A percentile compares a stretch with the other conserved stretches of the same genome.
phyloP scores from a whole-genome alignment of 2,329 filamentous ascomycete species.

The Calycina herbarum region DNA sequence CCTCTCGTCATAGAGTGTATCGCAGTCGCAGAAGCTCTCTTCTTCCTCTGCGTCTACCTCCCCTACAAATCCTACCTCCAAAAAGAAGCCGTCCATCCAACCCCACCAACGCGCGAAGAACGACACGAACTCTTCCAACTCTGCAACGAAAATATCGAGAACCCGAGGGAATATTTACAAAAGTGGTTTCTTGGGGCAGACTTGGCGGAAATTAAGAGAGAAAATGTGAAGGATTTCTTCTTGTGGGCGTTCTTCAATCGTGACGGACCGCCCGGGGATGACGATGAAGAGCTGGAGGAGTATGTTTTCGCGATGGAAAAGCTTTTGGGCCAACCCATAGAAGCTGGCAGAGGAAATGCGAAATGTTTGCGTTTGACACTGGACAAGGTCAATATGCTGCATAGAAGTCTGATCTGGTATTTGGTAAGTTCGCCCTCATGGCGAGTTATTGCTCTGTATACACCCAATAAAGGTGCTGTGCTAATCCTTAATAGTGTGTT shows the following conservation, averaged over 20 bases:
- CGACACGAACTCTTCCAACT: conserved; percentile 51
- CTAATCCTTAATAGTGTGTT: conserved; percentile 31
- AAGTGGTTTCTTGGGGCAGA: conserved; percentile 60
- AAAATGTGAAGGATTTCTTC: conserved; percentile 61
- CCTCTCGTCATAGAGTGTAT: conserved; percentile 41
- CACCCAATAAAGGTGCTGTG: neutral
- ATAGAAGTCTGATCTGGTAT: conserved; percentile 59
- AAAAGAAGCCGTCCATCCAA: conserved; percentile 50
- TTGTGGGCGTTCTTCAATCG: conserved; percentile 60
- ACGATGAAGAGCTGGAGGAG: conserved; percentile 55
- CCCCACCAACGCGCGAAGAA: conserved; percentile 44
- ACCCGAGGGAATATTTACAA: conserved; percentile 52
- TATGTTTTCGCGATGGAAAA: conserved; percentile 54
- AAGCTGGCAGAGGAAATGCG: conserved; percentile 52
- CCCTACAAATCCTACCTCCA: conserved; percentile 54
- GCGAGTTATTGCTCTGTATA: neutral
- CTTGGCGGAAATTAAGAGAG: conserved; percentile 52
- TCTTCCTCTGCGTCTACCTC: conserved; percentile 55
- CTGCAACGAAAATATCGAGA: conserved; percentile 52
- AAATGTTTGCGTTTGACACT: conserved; percentile 56
- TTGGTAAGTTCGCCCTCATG: conserved; percentile 41
- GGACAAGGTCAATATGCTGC: conserved; percentile 57
- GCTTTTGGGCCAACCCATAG: conserved; percentile 49
- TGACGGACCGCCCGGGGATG: conserved; percentile 43
- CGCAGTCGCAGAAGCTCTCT: conserved; percentile 51